Evolutionary conservation across 495 filamentous ascomycete species (phyloP).

Genomic region (Xylaria grammica): DNA sequence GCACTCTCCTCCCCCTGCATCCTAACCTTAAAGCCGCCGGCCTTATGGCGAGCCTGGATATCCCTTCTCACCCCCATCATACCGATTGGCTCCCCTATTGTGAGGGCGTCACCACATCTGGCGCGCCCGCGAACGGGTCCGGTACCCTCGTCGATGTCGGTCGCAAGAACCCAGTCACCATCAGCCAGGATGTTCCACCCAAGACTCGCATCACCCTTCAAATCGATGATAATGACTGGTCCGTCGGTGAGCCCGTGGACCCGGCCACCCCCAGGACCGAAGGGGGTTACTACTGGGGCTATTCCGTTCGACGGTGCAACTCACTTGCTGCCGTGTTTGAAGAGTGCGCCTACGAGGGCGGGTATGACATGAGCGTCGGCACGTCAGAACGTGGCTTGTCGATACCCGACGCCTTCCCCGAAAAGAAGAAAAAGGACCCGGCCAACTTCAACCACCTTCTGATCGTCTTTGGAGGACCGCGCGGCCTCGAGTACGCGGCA

Average conservation of each 20-base stretch:
- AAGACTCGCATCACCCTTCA: conserved; percentile 70
- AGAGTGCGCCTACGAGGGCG: conserved; percentile 63
- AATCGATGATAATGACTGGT: conserved; percentile 53
- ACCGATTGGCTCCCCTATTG: conserved; percentile 73
- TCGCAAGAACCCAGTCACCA: conserved; percentile 55
- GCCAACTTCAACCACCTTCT: conserved; percentile 67
- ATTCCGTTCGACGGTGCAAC: conserved; percentile 60
- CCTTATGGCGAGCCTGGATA: conserved; percentile 70
- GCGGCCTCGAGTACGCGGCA: conserved; percentile 72
- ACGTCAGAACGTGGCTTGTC: conserved; percentile 73
- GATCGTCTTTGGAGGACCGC: conserved; percentile 74
- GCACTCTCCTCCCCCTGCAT: conserved; percentile 70
- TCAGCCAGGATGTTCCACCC: conserved; percentile 58
- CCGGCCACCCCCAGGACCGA: conserved; percentile 67
- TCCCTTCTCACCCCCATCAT: conserved; percentile 73
- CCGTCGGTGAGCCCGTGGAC: conserved; percentile 58
- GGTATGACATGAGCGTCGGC: conserved; percentile 72
- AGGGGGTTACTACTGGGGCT: conserved; percentile 80
- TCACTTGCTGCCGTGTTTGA: conserved; percentile 71
- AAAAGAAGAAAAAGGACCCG: conserved; percentile 36
- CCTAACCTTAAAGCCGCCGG: conserved; percentile 70
- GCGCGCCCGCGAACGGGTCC: conserved; percentile 40
- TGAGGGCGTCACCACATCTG: conserved; percentile 66
- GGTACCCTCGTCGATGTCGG: conserved; percentile 67
- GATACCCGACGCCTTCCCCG: conserved; percentile 52